phyloP scores from a whole-genome alignment of 208 protist species.

The Crithidia acanthocephali region DNA sequence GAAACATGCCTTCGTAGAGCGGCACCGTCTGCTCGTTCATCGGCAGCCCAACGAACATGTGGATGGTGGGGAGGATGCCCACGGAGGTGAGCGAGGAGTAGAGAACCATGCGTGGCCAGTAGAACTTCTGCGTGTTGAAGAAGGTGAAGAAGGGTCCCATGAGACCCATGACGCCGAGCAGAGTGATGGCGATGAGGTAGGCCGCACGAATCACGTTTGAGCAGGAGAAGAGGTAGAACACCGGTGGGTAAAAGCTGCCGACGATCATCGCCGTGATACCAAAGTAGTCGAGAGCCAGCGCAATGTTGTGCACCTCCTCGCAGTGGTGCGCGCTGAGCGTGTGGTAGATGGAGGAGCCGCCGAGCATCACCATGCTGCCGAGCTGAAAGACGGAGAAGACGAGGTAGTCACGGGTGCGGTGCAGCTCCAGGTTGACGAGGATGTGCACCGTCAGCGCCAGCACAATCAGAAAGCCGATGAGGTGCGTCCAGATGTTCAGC shows the following conservation, averaged over 20 bases:
- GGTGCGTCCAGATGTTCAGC: slow-evolving; percentile 87
- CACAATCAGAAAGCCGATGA: slow-evolving; percentile 74
- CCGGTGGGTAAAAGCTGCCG: slow-evolving; percentile 82
- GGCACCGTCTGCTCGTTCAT: slow-evolving; percentile 43
- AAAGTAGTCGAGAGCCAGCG: slow-evolving; percentile 83
- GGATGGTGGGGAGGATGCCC: slow-evolving; percentile 67
- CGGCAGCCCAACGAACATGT: slow-evolving; percentile 61
- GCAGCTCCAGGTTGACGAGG: slow-evolving; percentile 42
- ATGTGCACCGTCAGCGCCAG: slow-evolving; percentile 46
- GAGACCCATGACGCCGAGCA: slow-evolving; percentile 72
- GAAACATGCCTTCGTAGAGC: slow-evolving; percentile 59
- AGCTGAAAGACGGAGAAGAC: slow-evolving; percentile 77
- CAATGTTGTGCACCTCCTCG: slow-evolving; percentile 51
- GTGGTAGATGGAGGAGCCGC: slow-evolving; percentile 78
- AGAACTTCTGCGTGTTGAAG: slow-evolving; percentile 46
- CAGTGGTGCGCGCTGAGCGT: slow-evolving; percentile 67
- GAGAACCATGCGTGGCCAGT: slow-evolving; percentile 64
- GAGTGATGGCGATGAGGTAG: slow-evolving; percentile 69
- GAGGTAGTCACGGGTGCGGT: slow-evolving; percentile 35
- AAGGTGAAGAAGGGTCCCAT: slow-evolving; percentile 79
- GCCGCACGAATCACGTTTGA: slow-evolving; percentile 51
- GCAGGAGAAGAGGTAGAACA: slow-evolving; percentile 83
- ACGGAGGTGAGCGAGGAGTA: slow-evolving; percentile 76
- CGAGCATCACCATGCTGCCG: slow-evolving; percentile 71
- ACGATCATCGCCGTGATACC: slow-evolving; percentile 85